Evolutionary conservation across 495 filamentous ascomycete species (phyloP), one percentile per base, ranked within the genome.

Genomic region (Hypomontagnella monticulosa): DNA sequence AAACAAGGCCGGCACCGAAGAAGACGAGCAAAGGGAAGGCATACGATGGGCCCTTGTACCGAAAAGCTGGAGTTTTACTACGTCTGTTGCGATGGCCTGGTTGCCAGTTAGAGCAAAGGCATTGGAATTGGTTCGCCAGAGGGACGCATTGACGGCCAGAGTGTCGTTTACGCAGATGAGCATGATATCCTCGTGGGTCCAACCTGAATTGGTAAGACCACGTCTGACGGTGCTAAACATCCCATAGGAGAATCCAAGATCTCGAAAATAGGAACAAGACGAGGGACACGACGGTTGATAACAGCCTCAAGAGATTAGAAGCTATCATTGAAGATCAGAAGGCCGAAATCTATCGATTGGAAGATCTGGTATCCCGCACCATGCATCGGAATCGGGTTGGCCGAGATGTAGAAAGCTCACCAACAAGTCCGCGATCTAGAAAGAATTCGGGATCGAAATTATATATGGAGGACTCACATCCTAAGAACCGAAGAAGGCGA

Each of bases 101-200:
- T 19, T 75, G 37, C 70, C 65, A 0, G 71, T 75, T 5, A 64
- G 77, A 34, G 58, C 60, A 9, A 75, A 75, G 42, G 74, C 71
- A 7, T 55, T 78, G 57, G 81, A 85, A 62, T 67, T 83, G 10
- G 75, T 87, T 15, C 83, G 80, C 32, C 72, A 85, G 12, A 61
- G 78, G 38, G 77, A 76, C 14, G 78, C 75, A 19, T 47, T 88
- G 54, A 73, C 71, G 0, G 66, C 67, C 20, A 59, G 73, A 16
- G 73, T 76, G 11, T 63, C 70, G 15, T 79, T 77, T 62, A 67
- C 69, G 12, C 75, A 79, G 57, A 73, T 77, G 63, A 71, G 69
- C 63, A 73, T 78, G 65, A 69, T 76, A 32, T 72, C 75, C 49
- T 72, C 73, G 75, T 78, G 63, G 57, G 73, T 70, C 9, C 42